Conservation (phyloP, 108 stramenopile genomes). For the Mayamaea pseudoterrestris region DNA sequence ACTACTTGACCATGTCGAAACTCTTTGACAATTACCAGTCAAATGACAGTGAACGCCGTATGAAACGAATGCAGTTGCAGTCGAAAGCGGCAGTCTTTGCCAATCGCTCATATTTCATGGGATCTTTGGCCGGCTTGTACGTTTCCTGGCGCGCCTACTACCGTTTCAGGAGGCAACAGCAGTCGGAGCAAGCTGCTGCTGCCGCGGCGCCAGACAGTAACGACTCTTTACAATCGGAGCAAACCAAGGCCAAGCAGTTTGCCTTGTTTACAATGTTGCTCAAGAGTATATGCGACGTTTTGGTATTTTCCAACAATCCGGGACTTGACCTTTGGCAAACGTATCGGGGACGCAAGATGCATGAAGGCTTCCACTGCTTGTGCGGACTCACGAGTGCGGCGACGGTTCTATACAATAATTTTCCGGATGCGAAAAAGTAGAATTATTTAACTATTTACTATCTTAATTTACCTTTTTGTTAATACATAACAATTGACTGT, state of each 20-base stretch:
- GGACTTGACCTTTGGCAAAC: slow-evolving; percentile 65
- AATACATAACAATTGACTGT: too few species aligned
- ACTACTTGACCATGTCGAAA: slow-evolving; percentile 43
- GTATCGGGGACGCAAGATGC: slow-evolving; percentile 60
- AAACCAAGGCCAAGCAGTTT: slow-evolving; percentile 39
- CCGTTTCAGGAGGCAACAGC: slow-evolving; percentile 15
- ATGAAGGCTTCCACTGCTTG: slow-evolving; percentile 68
- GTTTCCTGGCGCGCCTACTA: slow-evolving; percentile 26
- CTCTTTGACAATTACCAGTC: slow-evolving; percentile 33
- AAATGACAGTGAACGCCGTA: slow-evolving; percentile 7
- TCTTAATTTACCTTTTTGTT: too few species aligned
- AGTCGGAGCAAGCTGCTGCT: slow-evolving; percentile 7
- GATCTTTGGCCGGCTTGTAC: slow-evolving; percentile 39
- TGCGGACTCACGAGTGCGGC: slow-evolving; percentile 62
- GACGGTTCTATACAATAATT: slow-evolving; percentile 72
- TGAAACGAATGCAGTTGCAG: slow-evolving; percentile 9
- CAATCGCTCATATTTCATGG: slow-evolving; percentile 60
- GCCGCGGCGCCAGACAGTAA: not conserved
- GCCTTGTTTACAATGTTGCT: slow-evolving; percentile 43
- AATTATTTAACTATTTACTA: too few species aligned
- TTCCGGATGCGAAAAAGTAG: slow-evolving; percentile 38
- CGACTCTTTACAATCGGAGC: slow-evolving; percentile 10
- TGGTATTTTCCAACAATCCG: slow-evolving; percentile 76
- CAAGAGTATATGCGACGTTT: slow-evolving; percentile 60
- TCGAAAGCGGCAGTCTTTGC: slow-evolving; percentile 26